These are phyloP conservation scores for Fusarium avenaceum DNA, from an alignment of 2,329 filamentous ascomycete genomes.

Conservation along the genomic window DNA sequence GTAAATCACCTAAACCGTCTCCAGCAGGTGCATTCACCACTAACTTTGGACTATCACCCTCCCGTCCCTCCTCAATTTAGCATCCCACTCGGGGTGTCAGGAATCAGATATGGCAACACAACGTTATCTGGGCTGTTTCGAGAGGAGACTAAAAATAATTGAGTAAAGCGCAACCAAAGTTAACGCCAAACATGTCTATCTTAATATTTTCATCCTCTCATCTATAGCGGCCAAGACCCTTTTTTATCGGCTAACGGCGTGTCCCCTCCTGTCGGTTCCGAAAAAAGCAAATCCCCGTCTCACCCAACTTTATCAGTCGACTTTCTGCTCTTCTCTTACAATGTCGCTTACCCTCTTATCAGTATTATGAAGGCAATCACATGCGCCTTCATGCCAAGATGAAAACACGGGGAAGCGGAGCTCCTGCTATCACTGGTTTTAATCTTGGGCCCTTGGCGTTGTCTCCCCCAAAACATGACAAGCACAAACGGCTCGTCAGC, in stretches of 20 bases:
- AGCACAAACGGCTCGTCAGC: conserved; percentile 4
- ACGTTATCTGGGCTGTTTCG: too few relatives aligned
- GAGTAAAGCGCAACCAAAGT: neutral
- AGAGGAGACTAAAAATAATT: neutral
- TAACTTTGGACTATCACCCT: conserved; percentile 34
- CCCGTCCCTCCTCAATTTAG: conserved; percentile 26
- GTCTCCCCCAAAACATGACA: conserved; percentile 16
- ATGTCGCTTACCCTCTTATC: conserved; percentile 14
- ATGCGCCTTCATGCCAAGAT: conserved; percentile 23
- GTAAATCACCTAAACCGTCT: conserved; percentile 33
- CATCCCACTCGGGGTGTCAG: neutral
- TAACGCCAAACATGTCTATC: neutral
- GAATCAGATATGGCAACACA: too few relatives aligned
- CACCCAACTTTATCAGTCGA: conserved; percentile 1
- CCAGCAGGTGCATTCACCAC: conserved; percentile 37
- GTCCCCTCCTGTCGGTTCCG: conserved; percentile 26
- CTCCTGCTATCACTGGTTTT: conserved; percentile 23
- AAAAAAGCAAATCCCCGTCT: conserved; percentile 12
- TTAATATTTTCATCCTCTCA: neutral
- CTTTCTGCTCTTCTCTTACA: neutral
- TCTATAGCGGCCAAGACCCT: neutral
- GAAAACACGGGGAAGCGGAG: conserved; percentile 33
- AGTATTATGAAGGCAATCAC: conserved; percentile 19
- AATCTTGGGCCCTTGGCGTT: conserved; percentile 3
- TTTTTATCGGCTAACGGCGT: conserved; percentile 27